Percentiles rank a stretch among this genome's conserved stretches.
These are phyloP conservation scores for Chrysoporthe deuterocubensis DNA, from an alignment of 2,329 filamentous ascomycete species.

Conservation along the genomic window DNA sequence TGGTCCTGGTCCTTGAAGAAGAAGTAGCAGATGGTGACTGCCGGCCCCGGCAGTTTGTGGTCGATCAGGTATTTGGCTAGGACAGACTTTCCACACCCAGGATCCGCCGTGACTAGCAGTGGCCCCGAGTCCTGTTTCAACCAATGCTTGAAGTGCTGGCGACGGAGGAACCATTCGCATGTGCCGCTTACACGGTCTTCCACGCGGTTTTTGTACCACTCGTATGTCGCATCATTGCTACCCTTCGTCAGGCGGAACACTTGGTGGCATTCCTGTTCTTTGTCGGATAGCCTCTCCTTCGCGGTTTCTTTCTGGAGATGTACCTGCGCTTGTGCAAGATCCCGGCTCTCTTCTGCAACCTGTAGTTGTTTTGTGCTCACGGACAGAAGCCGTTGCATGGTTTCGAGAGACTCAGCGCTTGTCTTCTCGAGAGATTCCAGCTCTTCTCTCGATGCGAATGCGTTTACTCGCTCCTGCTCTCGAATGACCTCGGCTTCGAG, in stretches of 20 bases:
- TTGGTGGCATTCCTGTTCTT: not conserved
- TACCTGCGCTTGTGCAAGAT: no score
- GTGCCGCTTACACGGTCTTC: not conserved
- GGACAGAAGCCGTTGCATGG: not conserved
- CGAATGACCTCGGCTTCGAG: not conserved
- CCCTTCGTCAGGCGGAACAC: not conserved
- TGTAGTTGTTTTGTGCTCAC: not conserved
- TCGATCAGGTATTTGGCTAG: not conserved
- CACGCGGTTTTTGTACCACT: not conserved
- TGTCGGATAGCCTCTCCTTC: not conserved
- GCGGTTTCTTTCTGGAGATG: not conserved
- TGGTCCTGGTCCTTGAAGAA: slow-evolving; percentile 5
- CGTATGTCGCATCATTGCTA: not conserved
- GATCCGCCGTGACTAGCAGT: not conserved
- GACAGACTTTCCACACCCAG: not conserved
- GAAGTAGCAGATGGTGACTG: not conserved
- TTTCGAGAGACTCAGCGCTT: not conserved
- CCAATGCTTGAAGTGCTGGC: not conserved
- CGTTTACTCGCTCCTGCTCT: not conserved
- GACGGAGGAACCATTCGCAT: not conserved
- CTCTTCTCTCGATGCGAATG: not conserved
- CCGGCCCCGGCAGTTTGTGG: not conserved
- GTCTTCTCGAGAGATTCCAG: not conserved
- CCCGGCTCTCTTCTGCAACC: not conserved
- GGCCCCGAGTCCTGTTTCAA: not conserved